Conservation (phyloP, 306 rosid species). For the Phaseolus lunatus region DNA sequence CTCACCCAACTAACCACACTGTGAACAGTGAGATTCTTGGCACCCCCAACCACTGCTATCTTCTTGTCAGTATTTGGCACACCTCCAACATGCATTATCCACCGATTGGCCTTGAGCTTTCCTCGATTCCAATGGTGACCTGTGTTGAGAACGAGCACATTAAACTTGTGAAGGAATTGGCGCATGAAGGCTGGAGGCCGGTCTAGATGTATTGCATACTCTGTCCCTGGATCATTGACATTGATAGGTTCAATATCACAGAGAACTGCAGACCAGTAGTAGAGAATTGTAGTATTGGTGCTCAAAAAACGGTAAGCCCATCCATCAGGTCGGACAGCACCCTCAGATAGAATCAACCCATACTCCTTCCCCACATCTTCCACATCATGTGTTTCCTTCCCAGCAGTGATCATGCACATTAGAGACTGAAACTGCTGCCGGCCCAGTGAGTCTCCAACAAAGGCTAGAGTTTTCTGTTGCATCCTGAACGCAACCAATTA, state of each 20-base stretch:
- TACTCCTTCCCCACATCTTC: conserved; percentile 77
- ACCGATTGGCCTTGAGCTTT: conserved; percentile 83
- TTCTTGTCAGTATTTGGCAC: conserved; percentile 68
- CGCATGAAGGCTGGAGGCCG: conserved; percentile 79
- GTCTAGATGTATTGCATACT: conserved; percentile 95
- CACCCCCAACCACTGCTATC: conserved; percentile 74
- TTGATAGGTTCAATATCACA: conserved; percentile 85
- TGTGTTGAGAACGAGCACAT: conserved; percentile 89
- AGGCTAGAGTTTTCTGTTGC: conserved; percentile 90
- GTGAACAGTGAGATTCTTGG: conserved; percentile 82
- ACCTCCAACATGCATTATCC: conserved; percentile 89
- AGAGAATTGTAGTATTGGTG: conserved; percentile 86
- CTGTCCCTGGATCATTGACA: conserved; percentile 39
- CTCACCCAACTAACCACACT: conserved; percentile 79
- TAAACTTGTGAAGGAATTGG: conserved; percentile 63
- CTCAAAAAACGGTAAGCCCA: conserved; percentile 84
- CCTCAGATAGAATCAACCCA: conserved; percentile 64
- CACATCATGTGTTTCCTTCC: conserved; percentile 63
- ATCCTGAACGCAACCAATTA: conserved; percentile 66
- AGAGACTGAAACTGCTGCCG: conserved; percentile 97
- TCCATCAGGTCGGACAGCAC: conserved; percentile 78
- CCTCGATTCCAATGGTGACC: conserved; percentile 99
- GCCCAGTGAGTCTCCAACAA: conserved; percentile 97
- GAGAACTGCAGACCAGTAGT: conserved; percentile 92
- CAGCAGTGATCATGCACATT: conserved; percentile 94